Conservation (phyloP, 1,139 yeast species). For the Hyphopichia burtonii region DNA sequence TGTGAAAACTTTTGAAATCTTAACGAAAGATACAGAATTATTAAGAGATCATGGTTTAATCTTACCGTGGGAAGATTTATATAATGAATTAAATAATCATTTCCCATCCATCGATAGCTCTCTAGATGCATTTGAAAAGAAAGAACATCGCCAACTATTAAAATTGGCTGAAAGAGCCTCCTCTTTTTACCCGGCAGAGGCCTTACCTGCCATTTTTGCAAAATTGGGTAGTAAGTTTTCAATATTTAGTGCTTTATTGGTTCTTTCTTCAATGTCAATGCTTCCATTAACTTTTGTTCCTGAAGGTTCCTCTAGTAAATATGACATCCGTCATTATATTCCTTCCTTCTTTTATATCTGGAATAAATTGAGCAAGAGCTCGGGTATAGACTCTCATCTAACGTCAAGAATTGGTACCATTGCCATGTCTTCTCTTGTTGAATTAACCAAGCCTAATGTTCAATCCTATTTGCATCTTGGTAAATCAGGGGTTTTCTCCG, state of each 20-base stretch:
- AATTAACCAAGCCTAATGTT: constrained; percentile 21
- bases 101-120: constrained; percentile 33
- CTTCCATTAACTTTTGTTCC: constrained; percentile 43
- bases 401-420: constrained; percentile 66
- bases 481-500: constrained; percentile 60
- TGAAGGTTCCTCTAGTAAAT: constrained; percentile 21
- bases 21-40: constrained; percentile 51
- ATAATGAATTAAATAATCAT: constrained; percentile 34
- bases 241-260: constrained; percentile 55
- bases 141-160: constrained; percentile 43
- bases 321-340: constrained; percentile 54
- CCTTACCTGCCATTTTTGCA: constrained; percentile 36
- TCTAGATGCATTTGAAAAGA: constrained; percentile 34
- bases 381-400: constrained; percentile 64
- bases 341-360: constrained; percentile 75
- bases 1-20: constrained; percentile 59
- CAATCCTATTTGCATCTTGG: constrained; percentile 17
- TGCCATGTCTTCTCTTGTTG: constrained; percentile 48
- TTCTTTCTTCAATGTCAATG: constrained; percentile 56
- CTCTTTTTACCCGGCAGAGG: constrained; percentile 38
- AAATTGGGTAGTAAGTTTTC: constrained; percentile 50
- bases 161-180: constrained; percentile 50
- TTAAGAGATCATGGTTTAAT: constrained; percentile 38
- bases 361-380: constrained; percentile 57
- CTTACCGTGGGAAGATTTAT: constrained; percentile 56